Base-by-base conservation (phyloP, 768 basidiomycete species). In the Mrakia hoshinonis region DNA sequence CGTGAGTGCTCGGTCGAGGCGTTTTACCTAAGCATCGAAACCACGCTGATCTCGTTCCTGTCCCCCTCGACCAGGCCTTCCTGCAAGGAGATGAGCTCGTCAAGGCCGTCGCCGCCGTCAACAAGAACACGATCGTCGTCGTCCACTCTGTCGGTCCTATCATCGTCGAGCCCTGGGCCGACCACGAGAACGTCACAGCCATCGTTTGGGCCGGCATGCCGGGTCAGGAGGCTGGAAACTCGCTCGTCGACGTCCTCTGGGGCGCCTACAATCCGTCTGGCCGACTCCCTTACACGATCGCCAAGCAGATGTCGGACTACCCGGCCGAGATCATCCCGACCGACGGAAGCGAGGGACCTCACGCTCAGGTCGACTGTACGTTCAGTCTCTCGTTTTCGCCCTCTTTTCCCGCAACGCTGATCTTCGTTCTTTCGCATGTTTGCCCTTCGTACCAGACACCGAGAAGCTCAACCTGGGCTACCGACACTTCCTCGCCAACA, bases 281-380 rank as follows among this genome's bases (percentile, higher is more conserved):
- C 9, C 81, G 85, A 36, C 79, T 90, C 22, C 88, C 89, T 0
- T 91, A 88, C 77, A 90, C 89, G 15, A 88, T 93, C 75, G 88
- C 87, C 2, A 87, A 90, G 80, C 76, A 81, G 24, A 60, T 77
- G 1, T 75, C 79, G 12, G 89, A 90, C 76, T 89, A 89, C 76
- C 75, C 84, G 34, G 58, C 39, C 43, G 51, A 67, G 55, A 67
- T 68, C 39, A 43, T 43, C 43, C 77, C 62, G 72, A 55, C 62
- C 31, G 22, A 62, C 65, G 34, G 79, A 81, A 26, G 80, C 85
- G 26, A 73, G 78, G 39, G 77, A 80, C 46, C 75, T n/a, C n/a
- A n/a, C n/a, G n/a, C 79, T 46, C 78, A 80, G 38, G 85, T 92
- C 43, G 43, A 43, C 75, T 79, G 85, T 5, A 18, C 12, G 54